phyloP scores from a whole-genome alignment of 1,284 basidiomycete genomes.

The Megacollybia platyphylla region DNA sequence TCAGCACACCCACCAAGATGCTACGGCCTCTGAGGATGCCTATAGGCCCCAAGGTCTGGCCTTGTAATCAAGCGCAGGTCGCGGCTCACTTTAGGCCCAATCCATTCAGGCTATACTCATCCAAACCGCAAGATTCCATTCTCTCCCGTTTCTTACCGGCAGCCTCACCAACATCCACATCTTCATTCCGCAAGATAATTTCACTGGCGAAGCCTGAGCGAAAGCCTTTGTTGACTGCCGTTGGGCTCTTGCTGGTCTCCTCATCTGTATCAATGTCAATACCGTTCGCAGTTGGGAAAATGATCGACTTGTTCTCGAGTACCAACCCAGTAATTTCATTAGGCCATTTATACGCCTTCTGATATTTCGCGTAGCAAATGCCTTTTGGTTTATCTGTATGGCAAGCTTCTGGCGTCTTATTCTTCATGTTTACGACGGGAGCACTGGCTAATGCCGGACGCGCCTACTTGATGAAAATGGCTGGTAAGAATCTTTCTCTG shows the following conservation, averaged over 20 bases:
- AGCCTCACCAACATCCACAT: constrained; percentile 20
- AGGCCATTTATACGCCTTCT: background rate
- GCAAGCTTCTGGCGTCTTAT: constrained; percentile 67
- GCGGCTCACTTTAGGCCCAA: background rate
- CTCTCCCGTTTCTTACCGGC: constrained; percentile 14
- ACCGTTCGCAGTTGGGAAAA: constrained; percentile 80
- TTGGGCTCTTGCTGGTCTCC: constrained; percentile 56
- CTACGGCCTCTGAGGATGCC: background rate
- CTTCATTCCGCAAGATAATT: constrained; percentile 65
- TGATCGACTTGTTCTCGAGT: constrained; percentile 86
- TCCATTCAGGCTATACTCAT: background rate
- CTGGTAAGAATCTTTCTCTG: constrained; percentile 28
- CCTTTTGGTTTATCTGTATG: constrained; percentile 69
- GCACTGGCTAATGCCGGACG: constrained; percentile 83
- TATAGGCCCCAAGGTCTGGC: too few relatives aligned
- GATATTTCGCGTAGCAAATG: constrained; percentile 38
- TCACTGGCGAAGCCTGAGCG: constrained; percentile 71
- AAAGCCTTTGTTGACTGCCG: constrained; percentile 58
- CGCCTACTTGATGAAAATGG: constrained; percentile 81
- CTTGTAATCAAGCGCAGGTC: background rate
- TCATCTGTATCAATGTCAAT: constrained; percentile 82
- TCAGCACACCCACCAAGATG: background rate
- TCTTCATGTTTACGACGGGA: constrained; percentile 78
- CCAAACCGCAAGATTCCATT: background rate
- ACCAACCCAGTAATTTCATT: constrained; percentile 44